Base-by-base conservation (phyloP, 2,329 filamentous ascomycete species). In the Penicillium sp. region DNA sequence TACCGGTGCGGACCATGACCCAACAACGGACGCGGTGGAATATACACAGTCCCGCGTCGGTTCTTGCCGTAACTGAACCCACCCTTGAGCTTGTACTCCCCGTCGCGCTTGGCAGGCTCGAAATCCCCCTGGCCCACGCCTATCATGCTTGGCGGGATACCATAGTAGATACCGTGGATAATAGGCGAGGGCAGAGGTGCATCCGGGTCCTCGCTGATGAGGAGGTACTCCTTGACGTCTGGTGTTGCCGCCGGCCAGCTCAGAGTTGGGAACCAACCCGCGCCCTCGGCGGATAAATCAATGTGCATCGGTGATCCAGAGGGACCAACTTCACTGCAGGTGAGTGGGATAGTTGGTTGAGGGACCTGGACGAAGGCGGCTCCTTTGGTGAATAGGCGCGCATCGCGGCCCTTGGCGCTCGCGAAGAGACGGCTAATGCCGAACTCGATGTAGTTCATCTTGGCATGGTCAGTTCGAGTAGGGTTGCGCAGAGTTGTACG, bases 1-100 rank as follows among this genome's bases (percentile, higher is more conserved):
- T 84, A 86, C 57, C 83, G 73, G 69, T 85, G 82, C 22, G 76
- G 75, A 0, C 83, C 83, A 63, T 84, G 79, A 28, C 83, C 83
- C 54, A 82, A 66, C 37, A 83, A 69, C 17, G 82, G 81, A 12
- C 75, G 69, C 1, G 83, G 82, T 0, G 78, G 73, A 4, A 79
- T 73, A 61, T 84, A 85, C 0, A 82, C 66, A 20, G 50, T 63
- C 0, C 75, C 75, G 2, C 74, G 70, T 4, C 74, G 67, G 25
- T 78, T 83, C 60, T 74, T 69, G 2, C 81, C 82, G 49, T 81
- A 82, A 56, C 76, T 72, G 59, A 84, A 85, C 0, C 81, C 81
- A 0, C 81, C 79, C 35, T 66, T 64, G 3, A 74, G 62, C 41
- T 47, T 42, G 20, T 63, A 60, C 2, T 54, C 38, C n/a, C 37